Evolutionary conservation across 108 stramenopile species (phyloP), one percentile per base, ranked within the genome.

Genomic region (Thalassiosira profunda): DNA sequence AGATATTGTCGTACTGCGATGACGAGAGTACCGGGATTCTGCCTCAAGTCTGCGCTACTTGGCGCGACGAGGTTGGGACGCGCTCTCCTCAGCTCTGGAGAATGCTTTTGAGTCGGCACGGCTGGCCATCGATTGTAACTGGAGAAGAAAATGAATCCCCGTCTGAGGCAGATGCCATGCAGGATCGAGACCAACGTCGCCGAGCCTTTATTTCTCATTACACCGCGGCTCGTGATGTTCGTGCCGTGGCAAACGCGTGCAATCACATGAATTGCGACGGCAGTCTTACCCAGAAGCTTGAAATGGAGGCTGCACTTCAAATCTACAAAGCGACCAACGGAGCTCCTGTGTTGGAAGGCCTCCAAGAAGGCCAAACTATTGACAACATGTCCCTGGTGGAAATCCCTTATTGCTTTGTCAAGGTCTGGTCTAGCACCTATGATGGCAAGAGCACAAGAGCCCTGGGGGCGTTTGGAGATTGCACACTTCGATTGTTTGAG

Each of bases 401-500:
- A 45, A 71, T 28, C 26, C n/a, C n/a, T n/a, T n/a, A 40, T 21
- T 71, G 70, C 59, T 28, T 36, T 5, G 66, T 76, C 14, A 67
- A 62, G 38, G 18, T 67, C 56, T 76, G 74, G 74, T 36, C 58
- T 4, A 40, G 15, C 43, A 21, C n/a, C 10, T 29, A 42, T 40
- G 41, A 17, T 1, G 55, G 26, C 21, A 36, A 11, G 7, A 15
- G 49, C 0, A 23, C 65, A 9, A 66, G 74, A 29, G 66, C 66
- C 10, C 33, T 76, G 37, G 65, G 46, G 2, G 51, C 54, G 2
- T 76, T 58, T 55, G 2, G 37, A 5, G 66, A 76, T 56, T 67
- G 49, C 8, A 67, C 74, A 29, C 59, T 76, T 2, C 66, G 74
- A 33, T 46, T 76, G 33, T 76, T 76, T 46, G 74, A 76, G 58